These are phyloP conservation scores for Liquidambar formosana DNA, from an alignment of 164 flowering plant species.

Conservation along the genomic window DNA sequence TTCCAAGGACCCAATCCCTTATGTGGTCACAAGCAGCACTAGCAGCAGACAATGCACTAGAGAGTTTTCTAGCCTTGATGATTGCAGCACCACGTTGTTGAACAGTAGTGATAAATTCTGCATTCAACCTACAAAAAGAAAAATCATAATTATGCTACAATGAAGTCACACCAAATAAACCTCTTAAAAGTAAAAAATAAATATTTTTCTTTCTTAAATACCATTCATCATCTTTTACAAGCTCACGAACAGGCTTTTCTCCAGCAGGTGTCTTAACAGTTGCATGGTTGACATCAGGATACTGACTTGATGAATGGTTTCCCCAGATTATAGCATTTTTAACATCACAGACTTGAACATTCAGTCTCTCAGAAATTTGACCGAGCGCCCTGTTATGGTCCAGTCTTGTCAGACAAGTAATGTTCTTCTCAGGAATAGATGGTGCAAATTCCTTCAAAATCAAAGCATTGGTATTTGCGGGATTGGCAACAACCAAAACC, in stretches of 20 bases:
- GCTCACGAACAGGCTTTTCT: slow-evolving; percentile 84
- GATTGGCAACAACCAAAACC: slow-evolving; percentile 99
- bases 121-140: slow-evolving; percentile 63
- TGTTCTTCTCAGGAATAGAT: slow-evolving; percentile 81
- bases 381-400: slow-evolving; percentile 99
- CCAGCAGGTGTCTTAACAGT: slow-evolving; percentile 76
- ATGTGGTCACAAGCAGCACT: slow-evolving; percentile 99
- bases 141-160: not conserved
- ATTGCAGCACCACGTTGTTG: slow-evolving; percentile 99
- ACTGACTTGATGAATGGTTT: slow-evolving; percentile 95
- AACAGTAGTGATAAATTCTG: slow-evolving; percentile 83
- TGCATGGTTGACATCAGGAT: slow-evolving; percentile 88
- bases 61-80: slow-evolving; percentile 93
- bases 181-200: not conserved
- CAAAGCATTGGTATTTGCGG: slow-evolving; percentile 99
- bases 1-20: slow-evolving; percentile 99
- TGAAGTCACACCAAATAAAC: not conserved
- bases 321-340: slow-evolving; percentile 98
- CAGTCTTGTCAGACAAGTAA: slow-evolving; percentile 86
- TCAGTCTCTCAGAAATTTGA: slow-evolving; percentile 90
- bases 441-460: slow-evolving; percentile 97
- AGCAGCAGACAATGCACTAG: slow-evolving; percentile 99
- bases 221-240: slow-evolving; percentile 91
- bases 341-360: slow-evolving; percentile 87
- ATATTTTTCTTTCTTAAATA: slow-evolving; percentile 19